Conservation (phyloP, 129 eudicot species). For the Smallanthus sonchifolius region DNA sequence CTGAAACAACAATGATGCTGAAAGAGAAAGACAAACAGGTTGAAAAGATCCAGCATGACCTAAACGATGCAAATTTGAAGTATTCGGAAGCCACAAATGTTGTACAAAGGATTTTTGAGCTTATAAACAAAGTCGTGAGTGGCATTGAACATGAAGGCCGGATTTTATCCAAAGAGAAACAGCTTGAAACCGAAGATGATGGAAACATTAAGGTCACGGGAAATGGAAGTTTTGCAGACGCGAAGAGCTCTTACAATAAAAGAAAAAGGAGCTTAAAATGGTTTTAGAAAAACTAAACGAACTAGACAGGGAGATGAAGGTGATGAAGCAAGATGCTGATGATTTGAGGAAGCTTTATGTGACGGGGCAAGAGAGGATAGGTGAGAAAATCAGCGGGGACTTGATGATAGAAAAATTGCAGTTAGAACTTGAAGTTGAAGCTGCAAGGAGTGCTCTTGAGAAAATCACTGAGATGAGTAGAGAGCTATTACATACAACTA, state of each 20-base stretch:
- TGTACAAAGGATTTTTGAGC: constrained; percentile 55
- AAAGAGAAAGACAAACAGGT: constrained; percentile 58
- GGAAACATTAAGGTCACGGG: constrained; percentile 58
- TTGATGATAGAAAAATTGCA: constrained; percentile 64
- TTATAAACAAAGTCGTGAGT: constrained; percentile 45
- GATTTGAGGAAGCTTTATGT: constrained; percentile 51
- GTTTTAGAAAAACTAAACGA: constrained; percentile 41
- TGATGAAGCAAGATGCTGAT: constrained; percentile 51
- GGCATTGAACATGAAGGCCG: constrained; percentile 30
- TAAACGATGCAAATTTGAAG: constrained; percentile 40
- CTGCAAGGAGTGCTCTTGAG: constrained; percentile 68
- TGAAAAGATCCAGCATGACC: constrained; percentile 46
- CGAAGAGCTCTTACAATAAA: constrained; percentile 59
- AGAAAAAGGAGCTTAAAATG: constrained; percentile 56
- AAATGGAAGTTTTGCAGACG: constrained; percentile 63
- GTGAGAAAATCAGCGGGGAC: constrained; percentile 48
- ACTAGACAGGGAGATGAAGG: constrained; percentile 52
- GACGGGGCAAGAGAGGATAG: constrained; percentile 45
- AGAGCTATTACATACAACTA: constrained; percentile 53
- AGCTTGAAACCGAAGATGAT: constrained; percentile 57
- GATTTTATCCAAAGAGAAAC: constrained; percentile 38
- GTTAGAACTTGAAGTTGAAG: constrained; percentile 77
- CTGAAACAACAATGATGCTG: constrained; percentile 39
- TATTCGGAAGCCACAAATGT: constrained; percentile 60
- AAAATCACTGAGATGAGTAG: constrained; percentile 67